These are phyloP conservation scores for Theobroma cacao DNA, from an alignment of 345 rosid genomes.

Conservation along the genomic window DNA sequence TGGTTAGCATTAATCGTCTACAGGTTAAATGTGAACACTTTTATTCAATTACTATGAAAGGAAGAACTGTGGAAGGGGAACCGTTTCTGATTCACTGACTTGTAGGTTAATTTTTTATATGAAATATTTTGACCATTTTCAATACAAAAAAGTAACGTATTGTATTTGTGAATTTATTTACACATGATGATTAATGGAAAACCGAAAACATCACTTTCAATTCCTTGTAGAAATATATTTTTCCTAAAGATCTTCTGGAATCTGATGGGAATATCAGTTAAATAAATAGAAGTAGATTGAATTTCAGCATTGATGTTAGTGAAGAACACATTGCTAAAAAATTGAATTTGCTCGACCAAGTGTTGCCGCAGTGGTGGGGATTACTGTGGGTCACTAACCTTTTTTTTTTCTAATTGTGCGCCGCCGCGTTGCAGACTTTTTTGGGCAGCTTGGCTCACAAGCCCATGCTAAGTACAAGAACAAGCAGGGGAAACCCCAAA, in stretches of 20 bases:
- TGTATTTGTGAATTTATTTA: no score
- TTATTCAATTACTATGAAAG: background rate
- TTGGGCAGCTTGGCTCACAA: conserved; percentile 4
- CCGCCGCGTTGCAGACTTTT: conserved; percentile 19
- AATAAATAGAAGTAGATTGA: no score
- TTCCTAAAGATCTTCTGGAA: no score
- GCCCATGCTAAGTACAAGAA: background rate
- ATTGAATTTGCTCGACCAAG: background rate
- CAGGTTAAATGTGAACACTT: background rate
- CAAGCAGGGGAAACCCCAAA: conserved; percentile 8
- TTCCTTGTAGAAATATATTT: no score
- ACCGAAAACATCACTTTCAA: no score
- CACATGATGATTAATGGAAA: no score
- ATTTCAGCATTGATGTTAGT: no score
- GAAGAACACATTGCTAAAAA: no score
- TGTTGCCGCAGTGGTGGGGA: background rate
- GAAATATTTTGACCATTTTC: no score
- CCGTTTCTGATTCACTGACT: background rate
- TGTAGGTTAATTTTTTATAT: background rate
- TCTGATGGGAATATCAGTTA: no score
- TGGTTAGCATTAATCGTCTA: background rate
- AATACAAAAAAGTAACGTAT: no score
- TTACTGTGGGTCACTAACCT: background rate
- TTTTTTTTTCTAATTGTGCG: background rate
- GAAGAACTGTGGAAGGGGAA: background rate